Evolutionary conservation across 108 stramenopile genomes (phyloP), one percentile per base, ranked within the genome.

Genomic region (Mediolabrus comicus): DNA sequence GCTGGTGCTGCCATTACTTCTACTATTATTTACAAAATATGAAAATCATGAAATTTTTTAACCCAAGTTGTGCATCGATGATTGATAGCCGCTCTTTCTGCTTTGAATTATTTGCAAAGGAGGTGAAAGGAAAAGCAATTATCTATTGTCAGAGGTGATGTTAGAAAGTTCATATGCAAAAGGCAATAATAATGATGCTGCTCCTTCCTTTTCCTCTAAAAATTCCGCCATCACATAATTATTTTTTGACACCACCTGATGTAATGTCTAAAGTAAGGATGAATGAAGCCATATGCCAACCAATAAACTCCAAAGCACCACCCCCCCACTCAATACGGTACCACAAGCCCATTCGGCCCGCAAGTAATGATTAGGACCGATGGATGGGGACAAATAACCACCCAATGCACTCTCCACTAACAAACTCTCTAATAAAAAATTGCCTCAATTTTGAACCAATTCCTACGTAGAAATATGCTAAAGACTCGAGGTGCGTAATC

Each of bases 1-100:
- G 46, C 46, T 49, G 46, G 46, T 22, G 46, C 46, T 49, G 46
- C 46, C 46, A 49, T 49, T 17, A 9, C 41, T 43, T 43, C n/a
- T 43, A n/a, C 22, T 49, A 49, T 22, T 49, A 49, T 49, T 49
- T 22, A 49, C 46, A 24, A 22, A 49, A 49, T 22, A 49, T 49
- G 46, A 49, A 49, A 49, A 49, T 49, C 46, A 49, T 49, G 46
- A 49, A 49, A 49, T 19, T 17, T n/a, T 49, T 8, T 49, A 49
- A 22, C 46, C 46, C 46, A 49, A 49, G 46, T 22, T 24, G 46
- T 49, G 46, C 22, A 49, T 49, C 8, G 22, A 22, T 22, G 7
- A 22, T 22, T 49, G 46, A 49, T 22, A 49, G 5, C 19, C 8
- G 46, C 46, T 5, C 46, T 49, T 49, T 49, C 46, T 49, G 46